These are phyloP conservation scores for Ochromonas danica DNA, from an alignment of 108 stramenopile species.

Conservation along the genomic window DNA sequence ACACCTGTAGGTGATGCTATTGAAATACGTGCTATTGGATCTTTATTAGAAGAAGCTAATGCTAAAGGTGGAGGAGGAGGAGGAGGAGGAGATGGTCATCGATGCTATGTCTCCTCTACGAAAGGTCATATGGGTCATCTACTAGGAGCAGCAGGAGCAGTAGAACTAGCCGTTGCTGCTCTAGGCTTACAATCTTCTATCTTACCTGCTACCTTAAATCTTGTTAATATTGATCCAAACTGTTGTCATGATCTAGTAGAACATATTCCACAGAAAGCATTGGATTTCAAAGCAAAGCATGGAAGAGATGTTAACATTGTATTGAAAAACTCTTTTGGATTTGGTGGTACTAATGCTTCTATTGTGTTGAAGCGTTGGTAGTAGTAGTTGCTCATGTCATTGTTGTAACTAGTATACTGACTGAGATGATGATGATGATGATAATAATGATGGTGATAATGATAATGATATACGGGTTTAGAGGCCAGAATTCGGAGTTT, in stretches of 20 bases:
- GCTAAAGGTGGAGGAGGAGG: too few species aligned
- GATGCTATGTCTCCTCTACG: constrained; percentile 70
- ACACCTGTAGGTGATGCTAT: constrained; percentile 90
- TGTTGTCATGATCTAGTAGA: neutral
- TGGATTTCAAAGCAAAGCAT: neutral
- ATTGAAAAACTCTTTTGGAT: constrained; percentile 92
- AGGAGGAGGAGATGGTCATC: neutral
- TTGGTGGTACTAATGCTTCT: constrained; percentile 95
- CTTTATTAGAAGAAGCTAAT: constrained; percentile 44
- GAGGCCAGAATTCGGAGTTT: too few species aligned
- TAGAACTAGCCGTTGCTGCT: constrained; percentile 83
- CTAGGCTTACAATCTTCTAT: constrained; percentile 62
- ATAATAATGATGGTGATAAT: too few species aligned
- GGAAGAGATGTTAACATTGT: neutral
- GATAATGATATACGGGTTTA: too few species aligned
- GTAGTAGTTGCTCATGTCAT: too few species aligned
- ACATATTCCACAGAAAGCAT: neutral
- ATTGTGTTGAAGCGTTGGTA: constrained; percentile 71
- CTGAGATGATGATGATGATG: too few species aligned
- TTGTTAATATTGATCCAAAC: constrained; percentile 78
- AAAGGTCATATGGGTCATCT: constrained; percentile 94
- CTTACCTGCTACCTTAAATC: constrained; percentile 79
- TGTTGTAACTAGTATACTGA: too few species aligned
- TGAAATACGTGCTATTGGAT: constrained; percentile 72
- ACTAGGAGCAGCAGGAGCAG: constrained; percentile 91